These are phyloP conservation scores for Anethum foeniculum DNA, from an alignment of 140 eudicot species.

Conservation along the genomic window DNA sequence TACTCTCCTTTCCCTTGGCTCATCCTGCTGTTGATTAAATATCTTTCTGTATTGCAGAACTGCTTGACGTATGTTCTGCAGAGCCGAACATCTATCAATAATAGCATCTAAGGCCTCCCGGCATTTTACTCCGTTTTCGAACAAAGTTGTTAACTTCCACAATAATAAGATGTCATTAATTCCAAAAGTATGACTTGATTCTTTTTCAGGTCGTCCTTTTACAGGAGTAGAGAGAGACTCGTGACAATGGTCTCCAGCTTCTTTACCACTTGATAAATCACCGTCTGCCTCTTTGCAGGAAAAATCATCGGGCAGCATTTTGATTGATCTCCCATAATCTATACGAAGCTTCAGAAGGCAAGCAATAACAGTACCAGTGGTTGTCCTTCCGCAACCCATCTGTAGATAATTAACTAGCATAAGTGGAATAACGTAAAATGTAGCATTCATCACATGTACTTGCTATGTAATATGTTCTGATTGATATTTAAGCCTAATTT, in stretches of 20 bases:
- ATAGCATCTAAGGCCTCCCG: constrained; percentile 86
- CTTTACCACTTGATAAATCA: constrained; percentile 63
- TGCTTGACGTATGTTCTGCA: constrained; percentile 93
- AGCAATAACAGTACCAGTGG: constrained; percentile 95
- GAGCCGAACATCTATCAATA: constrained; percentile 91
- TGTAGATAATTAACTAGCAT: constrained; percentile 20
- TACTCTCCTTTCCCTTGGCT: constrained; percentile 90
- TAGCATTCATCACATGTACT: constrained; percentile 1
- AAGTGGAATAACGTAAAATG: not conserved
- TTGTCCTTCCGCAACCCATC: constrained; percentile 97
- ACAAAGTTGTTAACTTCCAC: constrained; percentile 92
- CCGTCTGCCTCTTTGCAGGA: constrained; percentile 33
- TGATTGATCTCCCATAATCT: constrained; percentile 76
- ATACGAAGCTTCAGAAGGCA: constrained; percentile 86
- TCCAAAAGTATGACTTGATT: constrained; percentile 59
- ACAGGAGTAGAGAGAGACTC: constrained; percentile 1
- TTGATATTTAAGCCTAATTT: constrained; percentile 1
- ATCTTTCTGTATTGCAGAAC: constrained; percentile 69
- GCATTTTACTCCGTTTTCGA: constrained; percentile 91
- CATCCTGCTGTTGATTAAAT: constrained; percentile 81
- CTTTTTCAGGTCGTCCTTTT: constrained; percentile 25
- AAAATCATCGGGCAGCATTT: constrained; percentile 37
- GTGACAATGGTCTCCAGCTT: constrained; percentile 23
- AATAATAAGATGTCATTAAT: constrained; percentile 80
- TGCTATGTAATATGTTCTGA: not conserved